Evolutionary conservation across 345 rosid species (phyloP).

Genomic region (Erodium maritimum): DNA sequence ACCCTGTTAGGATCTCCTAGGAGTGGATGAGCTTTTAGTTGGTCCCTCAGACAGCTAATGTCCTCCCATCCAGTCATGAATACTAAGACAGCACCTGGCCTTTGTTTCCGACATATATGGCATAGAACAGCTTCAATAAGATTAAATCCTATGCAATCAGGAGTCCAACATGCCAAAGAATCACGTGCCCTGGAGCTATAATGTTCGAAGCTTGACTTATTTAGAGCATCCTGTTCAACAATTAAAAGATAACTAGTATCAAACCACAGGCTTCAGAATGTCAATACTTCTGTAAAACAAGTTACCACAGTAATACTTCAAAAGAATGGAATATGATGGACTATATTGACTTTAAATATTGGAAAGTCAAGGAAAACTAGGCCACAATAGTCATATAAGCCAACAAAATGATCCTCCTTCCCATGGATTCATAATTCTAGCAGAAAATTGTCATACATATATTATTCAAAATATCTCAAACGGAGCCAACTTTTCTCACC

Average conservation of each 20-base stretch:
- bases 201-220: conserved; percentile 68
- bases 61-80: conserved; percentile 99
- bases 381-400: conserved; percentile 2
- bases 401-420: not conserved
- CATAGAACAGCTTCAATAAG: conserved; percentile 91
- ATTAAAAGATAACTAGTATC: conserved; percentile 5
- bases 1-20: conserved; percentile 96
- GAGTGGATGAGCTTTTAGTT: conserved; percentile 94
- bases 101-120: conserved; percentile 92
- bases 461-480: not conserved
- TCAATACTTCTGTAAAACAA: not conserved
- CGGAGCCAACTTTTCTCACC: not conserved
- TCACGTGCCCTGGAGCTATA: conserved; percentile 81
- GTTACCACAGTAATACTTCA: not conserved
- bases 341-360: not conserved
- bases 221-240: conserved; percentile 72
- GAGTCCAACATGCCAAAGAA: conserved; percentile 80
- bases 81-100: conserved; percentile 84
- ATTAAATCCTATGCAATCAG: conserved; percentile 92
- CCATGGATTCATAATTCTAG: not conserved
- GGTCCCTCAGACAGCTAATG: conserved; percentile 82
- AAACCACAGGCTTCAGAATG: conserved; percentile 2
- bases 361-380: not conserved
- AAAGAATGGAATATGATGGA: not conserved
- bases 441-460: not conserved